These are phyloP conservation scores for Trichoderma sp. DNA, from an alignment of 2,329 filamentous ascomycete species.

Conservation along the genomic window DNA sequence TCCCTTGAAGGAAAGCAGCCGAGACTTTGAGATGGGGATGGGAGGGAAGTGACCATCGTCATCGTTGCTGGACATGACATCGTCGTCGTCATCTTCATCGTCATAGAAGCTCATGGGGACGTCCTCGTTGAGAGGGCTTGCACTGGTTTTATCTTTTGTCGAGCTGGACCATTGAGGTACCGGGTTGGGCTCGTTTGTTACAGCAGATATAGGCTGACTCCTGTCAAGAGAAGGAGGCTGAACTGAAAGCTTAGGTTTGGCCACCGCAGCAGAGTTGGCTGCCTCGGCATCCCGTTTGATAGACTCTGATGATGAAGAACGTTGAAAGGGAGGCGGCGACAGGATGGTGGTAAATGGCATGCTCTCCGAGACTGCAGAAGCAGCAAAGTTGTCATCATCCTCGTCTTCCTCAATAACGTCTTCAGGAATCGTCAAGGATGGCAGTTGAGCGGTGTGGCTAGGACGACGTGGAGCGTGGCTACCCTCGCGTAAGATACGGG, in stretches of 20 bases:
- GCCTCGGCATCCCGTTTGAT: constrained; percentile 26
- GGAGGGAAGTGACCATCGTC: constrained; percentile 29
- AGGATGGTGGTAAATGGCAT: constrained; percentile 46
- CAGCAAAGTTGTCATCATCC: constrained; percentile 64
- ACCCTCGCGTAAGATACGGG: constrained; percentile 52
- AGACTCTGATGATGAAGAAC: constrained; percentile 34
- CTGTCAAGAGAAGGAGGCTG: neutral
- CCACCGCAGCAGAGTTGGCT: neutral
- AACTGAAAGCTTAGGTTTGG: neutral
- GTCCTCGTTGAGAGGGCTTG: constrained; percentile 40
- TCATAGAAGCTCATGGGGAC: constrained; percentile 49
- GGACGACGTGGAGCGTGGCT: constrained; percentile 29
- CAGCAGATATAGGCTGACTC: constrained; percentile 17
- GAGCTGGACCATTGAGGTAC: constrained; percentile 31
- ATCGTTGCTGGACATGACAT: constrained; percentile 37
- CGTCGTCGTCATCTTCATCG: constrained; percentile 42
- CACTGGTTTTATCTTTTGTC: constrained; percentile 20
- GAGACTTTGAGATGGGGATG: neutral
- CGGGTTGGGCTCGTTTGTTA: neutral
- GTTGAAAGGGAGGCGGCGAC: constrained; percentile 53
- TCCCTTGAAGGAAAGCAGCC: constrained; percentile 30
- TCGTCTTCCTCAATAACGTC: constrained; percentile 48
- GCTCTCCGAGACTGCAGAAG: constrained; percentile 46
- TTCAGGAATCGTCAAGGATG: constrained; percentile 36
- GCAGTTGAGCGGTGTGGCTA: constrained; percentile 32